Base-by-base conservation (phyloP, 495 filamentous ascomycete species). In the Aspergillus steynii region DNA sequence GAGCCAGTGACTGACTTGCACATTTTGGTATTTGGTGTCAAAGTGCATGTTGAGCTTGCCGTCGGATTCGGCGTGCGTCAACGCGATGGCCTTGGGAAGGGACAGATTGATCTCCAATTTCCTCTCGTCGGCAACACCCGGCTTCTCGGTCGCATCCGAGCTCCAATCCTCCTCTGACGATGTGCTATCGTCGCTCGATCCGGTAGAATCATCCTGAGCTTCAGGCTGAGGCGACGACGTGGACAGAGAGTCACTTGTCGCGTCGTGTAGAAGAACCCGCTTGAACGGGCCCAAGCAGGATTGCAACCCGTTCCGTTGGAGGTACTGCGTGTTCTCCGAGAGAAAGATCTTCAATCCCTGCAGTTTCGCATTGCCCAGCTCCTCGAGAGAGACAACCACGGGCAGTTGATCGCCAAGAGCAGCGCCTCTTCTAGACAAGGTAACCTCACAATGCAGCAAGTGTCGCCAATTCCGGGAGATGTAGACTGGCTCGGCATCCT, bases 401-500 rank as follows among this genome's bases (percentile, higher is more conserved):
- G 61, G 61, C 9, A 63, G n/a, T 12, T 29, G 29, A 29, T 58
- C 49, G 29, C 61, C 56, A 15, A 63, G 61, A 14, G 61, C 54
- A 31, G 61, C 61, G n/a, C 61, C 61, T 56, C 61, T 47, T 29
- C 61, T 48, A n/a, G 56, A 59, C 10, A 59, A 15, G 25, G 59
- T 56, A 9, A 63, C 51, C 29, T 59, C 61, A 20, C 56, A 63
- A 25, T 52, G 61, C 14, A 63, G 49, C 14, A 59, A 34, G 3
- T 55, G 26, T n/a, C 45, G 45, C 61, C 61, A 63, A 47, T 56
- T 46, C n/a, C 61, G 61, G 25, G 56, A 32, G 29, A 63, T 32
- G 37, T 63, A 63, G 29, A 63, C 51, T 5, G 61, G 61, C 29
- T 63, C 61, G n/a, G 61, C 61, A 59, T 63, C 61, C n/a, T 63